Evolutionary conservation across 129 eudicot genomes (phyloP).

Genomic region (Glebionis coronaria): DNA sequence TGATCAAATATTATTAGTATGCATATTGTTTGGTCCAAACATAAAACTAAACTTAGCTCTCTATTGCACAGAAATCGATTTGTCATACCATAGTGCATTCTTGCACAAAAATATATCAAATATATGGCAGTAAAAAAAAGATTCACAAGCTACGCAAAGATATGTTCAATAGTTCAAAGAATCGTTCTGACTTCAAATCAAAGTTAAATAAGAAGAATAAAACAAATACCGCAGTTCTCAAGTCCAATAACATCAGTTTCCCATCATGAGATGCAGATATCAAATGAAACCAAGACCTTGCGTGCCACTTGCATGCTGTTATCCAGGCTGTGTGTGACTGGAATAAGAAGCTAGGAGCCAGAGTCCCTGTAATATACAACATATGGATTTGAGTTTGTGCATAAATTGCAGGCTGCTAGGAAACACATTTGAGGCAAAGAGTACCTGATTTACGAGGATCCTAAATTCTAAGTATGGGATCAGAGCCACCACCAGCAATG

Average conservation of each 20-base stretch:
- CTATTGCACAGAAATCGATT: too few relatives aligned
- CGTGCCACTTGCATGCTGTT: conserved; percentile 89
- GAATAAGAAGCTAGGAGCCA: conserved; percentile 80
- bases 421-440: neutral
- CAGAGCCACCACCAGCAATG: conserved; percentile 87
- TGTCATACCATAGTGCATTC: neutral
- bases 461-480: conserved; percentile 83
- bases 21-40: too few relatives aligned
- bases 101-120: too few relatives aligned
- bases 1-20: too few relatives aligned
- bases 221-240: conserved; percentile 75
- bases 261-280: conserved; percentile 91
- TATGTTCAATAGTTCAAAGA: neutral
- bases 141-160: too few relatives aligned
- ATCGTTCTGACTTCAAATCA: neutral
- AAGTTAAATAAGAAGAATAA: neutral
- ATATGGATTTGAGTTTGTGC: neutral
- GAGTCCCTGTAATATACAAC: conserved; percentile 47
- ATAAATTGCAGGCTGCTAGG: neutral
- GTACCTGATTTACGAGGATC: conserved; percentile 99
- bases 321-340: conserved; percentile 88
- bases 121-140: neutral
- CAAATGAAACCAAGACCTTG: conserved; percentile 79
- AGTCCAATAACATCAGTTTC: conserved; percentile 94
- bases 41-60: too few relatives aligned